Base-by-base conservation (phyloP, 2,329 filamentous ascomycete genomes). In the Cladosporium sp. region DNA sequence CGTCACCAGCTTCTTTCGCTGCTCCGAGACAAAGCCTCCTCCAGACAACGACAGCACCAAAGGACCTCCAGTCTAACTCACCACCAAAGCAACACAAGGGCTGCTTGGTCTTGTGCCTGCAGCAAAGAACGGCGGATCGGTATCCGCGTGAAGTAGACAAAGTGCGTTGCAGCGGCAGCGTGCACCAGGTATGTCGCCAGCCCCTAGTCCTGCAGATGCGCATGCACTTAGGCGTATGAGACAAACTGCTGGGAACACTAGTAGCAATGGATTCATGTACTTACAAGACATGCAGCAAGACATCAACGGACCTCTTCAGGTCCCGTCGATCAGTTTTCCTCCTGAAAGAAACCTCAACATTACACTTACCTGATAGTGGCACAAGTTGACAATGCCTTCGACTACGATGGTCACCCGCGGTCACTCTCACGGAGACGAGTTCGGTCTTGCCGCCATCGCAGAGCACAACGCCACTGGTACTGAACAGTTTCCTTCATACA, bases 391-490 rank as follows among this genome's bases (percentile, higher is more conserved):
- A 17, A 49, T 56, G 54, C 42, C 54, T 39, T 49, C 54, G 6
- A 63, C 60, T 5, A 56, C 55, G 39, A 56, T 61, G 45, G 66
- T 63, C 61, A 60, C 66, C 67, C 40, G 64, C 65, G 30, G 56
- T 40, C 56, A 30, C 22, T 50, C 43, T n/a, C 42, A 34, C 19
- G 50, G 30, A 15, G 58, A 70, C 19, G 64, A 71, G 51, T 71
- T 72, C 54, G 72, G 72, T 49, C 67, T 78, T 34, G 72, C 74
- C 42, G 74, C 74, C 55, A 66, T 79, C 61, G 74, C 73, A 47
- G 72, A 75, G 65, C 77, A 77, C 68, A 78, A 75, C 63, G 71
- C 72, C 59, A 70, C 67, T 54, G 67, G 68, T 30, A 69, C 67
- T 40, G 73, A 73, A 65, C 66, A 74, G 38, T 69, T 67, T 45